Evolutionary conservation across 2,329 filamentous ascomycete species (phyloP).

Genomic region (Ophiostoma ips): DNA sequence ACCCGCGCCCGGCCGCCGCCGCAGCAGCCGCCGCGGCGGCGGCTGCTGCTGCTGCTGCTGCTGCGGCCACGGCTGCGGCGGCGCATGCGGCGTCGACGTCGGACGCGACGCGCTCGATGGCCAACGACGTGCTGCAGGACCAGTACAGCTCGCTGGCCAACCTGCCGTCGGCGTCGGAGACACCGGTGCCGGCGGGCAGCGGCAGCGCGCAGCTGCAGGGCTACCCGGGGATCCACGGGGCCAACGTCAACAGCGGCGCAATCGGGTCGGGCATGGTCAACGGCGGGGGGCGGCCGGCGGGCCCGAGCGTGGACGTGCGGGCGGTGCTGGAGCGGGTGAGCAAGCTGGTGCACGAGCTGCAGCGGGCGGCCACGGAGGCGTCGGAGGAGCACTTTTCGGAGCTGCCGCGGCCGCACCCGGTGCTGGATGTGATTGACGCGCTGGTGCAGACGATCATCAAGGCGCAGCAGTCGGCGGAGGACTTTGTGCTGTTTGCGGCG

Average conservation of each 20-base stretch:
- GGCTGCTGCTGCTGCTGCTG: too few relatives aligned
- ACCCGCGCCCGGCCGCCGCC: constrained; percentile 40
- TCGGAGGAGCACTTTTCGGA: constrained; percentile 46
- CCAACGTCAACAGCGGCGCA: constrained; percentile 13
- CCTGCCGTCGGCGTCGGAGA: not conserved
- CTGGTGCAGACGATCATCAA: constrained; percentile 50
- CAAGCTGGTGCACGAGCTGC: constrained; percentile 44
- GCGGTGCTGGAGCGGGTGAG: constrained; percentile 39
- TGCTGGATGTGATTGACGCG: constrained; percentile 49
- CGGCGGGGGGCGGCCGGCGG: constrained; percentile 39
- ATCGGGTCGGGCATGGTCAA: constrained; percentile 26
- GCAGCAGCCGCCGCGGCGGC: constrained; percentile 23
- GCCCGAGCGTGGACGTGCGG: constrained; percentile 35
- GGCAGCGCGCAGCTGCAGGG: constrained; percentile 33
- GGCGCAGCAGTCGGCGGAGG: constrained; percentile 45
- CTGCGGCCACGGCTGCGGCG: constrained; percentile 23
- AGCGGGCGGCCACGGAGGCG: constrained; percentile 37
- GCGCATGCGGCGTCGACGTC: constrained; percentile 45
- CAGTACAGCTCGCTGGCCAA: constrained; percentile 40
- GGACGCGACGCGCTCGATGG: constrained; percentile 46
- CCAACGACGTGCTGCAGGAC: constrained; percentile 51
- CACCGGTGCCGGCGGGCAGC: not conserved
- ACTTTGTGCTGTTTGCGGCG: constrained; percentile 43
- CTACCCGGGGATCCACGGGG: constrained; percentile 40
- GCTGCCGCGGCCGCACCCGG: constrained; percentile 41